Percentiles rank a stretch among this genome's conserved stretches.
phyloP scores from a whole-genome alignment of 441 rosid genomes.

The Gossypium laxum region DNA sequence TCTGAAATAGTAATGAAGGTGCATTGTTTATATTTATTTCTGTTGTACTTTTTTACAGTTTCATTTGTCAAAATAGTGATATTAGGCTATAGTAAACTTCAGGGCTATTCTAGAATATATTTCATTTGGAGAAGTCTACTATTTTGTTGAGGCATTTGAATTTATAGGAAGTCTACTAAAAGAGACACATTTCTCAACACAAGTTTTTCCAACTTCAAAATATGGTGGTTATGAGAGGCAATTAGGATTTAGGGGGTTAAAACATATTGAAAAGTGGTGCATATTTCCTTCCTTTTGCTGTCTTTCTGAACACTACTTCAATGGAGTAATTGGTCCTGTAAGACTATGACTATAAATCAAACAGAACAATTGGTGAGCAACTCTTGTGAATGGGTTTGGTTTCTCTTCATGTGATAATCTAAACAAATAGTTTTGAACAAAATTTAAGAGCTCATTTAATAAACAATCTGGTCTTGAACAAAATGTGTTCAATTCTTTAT shows the following conservation, averaged over 20 bases:
- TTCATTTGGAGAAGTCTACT: neutral
- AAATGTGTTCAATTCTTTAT: neutral
- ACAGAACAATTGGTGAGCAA: neutral
- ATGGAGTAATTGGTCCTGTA: neutral
- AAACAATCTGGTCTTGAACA: neutral
- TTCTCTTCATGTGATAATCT: neutral
- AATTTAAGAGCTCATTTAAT: neutral
- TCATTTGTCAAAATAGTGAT: neutral
- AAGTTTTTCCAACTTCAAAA: neutral
- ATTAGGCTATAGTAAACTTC: neutral
- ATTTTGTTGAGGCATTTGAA: neutral
- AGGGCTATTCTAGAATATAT: neutral
- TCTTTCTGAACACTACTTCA: neutral
- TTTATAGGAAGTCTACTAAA: neutral
- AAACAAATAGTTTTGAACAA: neutral
- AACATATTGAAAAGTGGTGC: neutral
- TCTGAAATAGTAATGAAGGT: neutral
- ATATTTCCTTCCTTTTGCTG: neutral
- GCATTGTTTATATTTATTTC: neutral
- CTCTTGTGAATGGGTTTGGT: neutral
- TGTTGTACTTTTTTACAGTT: neutral
- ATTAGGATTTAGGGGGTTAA: neutral
- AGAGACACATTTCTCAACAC: neutral
- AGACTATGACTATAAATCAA: neutral
- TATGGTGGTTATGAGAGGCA: neutral